A percentile compares a stretch with the other conserved stretches of the same genome.
These are phyloP conservation scores for Plasmodium vinckei DNA, from an alignment of 169 alveolate species.

Conservation along the genomic window DNA sequence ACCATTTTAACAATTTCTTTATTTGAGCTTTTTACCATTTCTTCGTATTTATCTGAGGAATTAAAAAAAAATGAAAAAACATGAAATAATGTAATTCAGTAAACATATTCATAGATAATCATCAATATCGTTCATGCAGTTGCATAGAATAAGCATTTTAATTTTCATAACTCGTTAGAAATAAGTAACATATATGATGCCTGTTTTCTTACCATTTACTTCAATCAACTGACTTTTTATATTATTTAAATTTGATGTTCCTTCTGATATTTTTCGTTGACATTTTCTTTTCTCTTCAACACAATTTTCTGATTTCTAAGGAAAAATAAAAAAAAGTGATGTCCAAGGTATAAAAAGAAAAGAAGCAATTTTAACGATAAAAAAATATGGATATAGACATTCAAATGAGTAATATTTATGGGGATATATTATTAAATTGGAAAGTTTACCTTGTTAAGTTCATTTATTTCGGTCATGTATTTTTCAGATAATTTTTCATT, in stretches of 20 bases:
- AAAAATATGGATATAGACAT: not conserved
- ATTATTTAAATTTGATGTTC: conserved; percentile 56
- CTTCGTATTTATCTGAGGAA: conserved; percentile 60
- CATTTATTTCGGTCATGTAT: conserved; percentile 32
- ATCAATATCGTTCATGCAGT: not conserved
- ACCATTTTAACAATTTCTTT: conserved; percentile 69
- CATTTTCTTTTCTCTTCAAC: conserved; percentile 65
- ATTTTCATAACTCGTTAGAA: too few species aligned
- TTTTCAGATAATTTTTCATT: conserved; percentile 40
- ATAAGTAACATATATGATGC: not conserved
- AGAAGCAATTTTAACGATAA: not conserved
- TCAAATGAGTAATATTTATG: not conserved
- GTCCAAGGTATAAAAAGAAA: not conserved
- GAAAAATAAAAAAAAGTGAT: not conserved
- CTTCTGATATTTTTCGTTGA: conserved; percentile 70
- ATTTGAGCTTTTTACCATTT: conserved; percentile 70
- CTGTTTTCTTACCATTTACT: conserved; percentile 45
- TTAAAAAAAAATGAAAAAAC: not conserved
- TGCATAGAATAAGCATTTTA: not conserved
- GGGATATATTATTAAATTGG: not conserved
- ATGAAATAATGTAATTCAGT: not conserved
- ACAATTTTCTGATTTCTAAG: conserved; percentile 51
- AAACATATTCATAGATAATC: not conserved
- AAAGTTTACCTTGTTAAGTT: conserved; percentile 47
- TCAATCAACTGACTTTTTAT: conserved; percentile 71